Base-by-base conservation (phyloP, 2,329 filamentous ascomycete species). In the Dichotomopilus funicola region DNA sequence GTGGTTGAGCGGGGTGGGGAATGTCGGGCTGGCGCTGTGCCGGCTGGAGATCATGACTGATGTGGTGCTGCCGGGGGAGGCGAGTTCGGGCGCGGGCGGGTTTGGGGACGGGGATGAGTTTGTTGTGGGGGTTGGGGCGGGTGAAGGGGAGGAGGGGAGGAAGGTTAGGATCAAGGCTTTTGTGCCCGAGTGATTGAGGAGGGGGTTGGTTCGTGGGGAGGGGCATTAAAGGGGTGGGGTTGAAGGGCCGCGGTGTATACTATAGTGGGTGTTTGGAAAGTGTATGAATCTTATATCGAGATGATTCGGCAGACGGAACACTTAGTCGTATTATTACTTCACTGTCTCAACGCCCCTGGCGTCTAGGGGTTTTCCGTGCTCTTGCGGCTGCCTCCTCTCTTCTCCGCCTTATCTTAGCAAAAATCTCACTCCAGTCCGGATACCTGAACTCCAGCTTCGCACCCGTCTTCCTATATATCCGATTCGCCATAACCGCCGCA, bases 11-110 rank as follows among this genome's bases (percentile, higher is more conserved):
- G 87, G 88, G 0, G 76, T 92, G 11, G 92, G 91, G 0, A 95
- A 96, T 67, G 73, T 97, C 35, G 94, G 94, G 1, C 75, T 99
- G 51, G 92, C 85, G 2, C 73, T 96, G 62, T 96, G 92, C 68
- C 83, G 92, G 33, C 72, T 97, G 63, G 91, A 95, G 73, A 85
- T 86, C 67, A 96, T 96, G 91, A 95, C 89, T 5, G 87, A 90
- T 66, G 74, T 94, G 48, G 75, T 76, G 37, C 73, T 94, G 53
- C 87, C 87, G 45, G 87, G 84, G 5, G 81, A 82, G 55, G 83
- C 87, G 38, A 41, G 38, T 41, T 41, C 38, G 60, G 79, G 85
- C 44, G 75, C 77, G 1, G 80, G 79, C 13, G 89, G 78, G 67
- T 81, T 74, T 57, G 45, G 45, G 45, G 45, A 36, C 5, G 45